These are phyloP conservation scores for Przewalskia tangutica DNA, from an alignment of 257 asterid genomes.

Conservation along the genomic window DNA sequence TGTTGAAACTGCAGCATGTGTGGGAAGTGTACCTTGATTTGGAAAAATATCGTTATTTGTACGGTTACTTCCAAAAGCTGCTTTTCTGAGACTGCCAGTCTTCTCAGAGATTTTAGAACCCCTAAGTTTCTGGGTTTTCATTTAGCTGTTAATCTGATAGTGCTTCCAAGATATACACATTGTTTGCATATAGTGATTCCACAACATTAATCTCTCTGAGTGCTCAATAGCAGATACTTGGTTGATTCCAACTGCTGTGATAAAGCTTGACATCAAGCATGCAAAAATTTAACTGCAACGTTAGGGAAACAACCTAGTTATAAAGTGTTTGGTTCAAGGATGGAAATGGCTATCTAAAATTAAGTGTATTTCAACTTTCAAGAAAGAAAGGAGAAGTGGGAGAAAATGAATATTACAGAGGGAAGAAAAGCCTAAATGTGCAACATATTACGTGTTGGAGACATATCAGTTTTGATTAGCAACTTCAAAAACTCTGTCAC, in stretches of 20 bases:
- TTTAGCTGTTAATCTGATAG: neutral
- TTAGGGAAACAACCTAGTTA: neutral
- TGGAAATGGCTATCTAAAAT: neutral
- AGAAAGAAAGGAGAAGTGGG: neutral
- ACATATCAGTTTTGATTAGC: neutral
- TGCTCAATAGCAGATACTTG: neutral
- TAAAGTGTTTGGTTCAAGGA: neutral
- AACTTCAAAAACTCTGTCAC: neutral
- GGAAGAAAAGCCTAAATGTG: neutral
- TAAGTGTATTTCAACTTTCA: conserved; percentile 2
- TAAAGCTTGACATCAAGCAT: neutral
- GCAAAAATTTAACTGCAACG: neutral
- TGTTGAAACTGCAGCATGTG: neutral
- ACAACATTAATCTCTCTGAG: neutral
- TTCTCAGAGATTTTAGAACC: neutral
- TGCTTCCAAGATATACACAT: neutral
- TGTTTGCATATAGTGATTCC: neutral
- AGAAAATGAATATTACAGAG: neutral
- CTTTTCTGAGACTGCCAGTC: neutral
- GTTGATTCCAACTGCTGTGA: neutral
- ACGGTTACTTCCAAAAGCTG: neutral
- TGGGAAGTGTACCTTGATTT: neutral
- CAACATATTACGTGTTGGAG: neutral
- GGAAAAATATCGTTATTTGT: neutral
- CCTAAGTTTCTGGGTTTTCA: neutral